phyloP scores from a whole-genome alignment of 2,329 filamentous ascomycete species.

The Botrytis squamosa region DNA sequence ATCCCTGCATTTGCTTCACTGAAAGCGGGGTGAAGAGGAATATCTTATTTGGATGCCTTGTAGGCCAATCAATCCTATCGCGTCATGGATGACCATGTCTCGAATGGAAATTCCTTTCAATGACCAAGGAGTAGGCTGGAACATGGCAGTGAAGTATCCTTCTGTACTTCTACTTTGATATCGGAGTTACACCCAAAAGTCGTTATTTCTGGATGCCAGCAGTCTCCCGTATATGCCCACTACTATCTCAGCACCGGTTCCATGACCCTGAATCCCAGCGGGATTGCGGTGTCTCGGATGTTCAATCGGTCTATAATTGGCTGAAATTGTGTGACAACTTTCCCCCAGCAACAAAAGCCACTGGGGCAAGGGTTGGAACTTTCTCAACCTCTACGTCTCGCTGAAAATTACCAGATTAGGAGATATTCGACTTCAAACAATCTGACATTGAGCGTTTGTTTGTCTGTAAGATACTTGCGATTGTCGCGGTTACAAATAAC shows the following conservation, averaged over 20 bases:
- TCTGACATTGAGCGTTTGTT: background rate
- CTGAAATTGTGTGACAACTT: background rate
- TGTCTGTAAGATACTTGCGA: background rate
- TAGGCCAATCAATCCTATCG: background rate
- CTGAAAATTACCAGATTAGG: constrained; percentile 1
- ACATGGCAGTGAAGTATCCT: background rate
- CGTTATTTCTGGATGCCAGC: background rate
- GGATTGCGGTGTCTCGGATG: background rate
- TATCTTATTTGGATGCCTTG: background rate
- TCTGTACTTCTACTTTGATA: background rate
- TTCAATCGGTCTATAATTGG: background rate
- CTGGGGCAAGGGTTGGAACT: background rate
- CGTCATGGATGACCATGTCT: background rate
- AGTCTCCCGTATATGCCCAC: too few species aligned
- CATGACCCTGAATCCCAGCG: background rate
- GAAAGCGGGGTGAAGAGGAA: background rate
- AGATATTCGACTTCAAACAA: background rate
- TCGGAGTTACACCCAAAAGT: background rate
- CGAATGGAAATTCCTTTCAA: background rate
- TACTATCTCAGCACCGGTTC: background rate
- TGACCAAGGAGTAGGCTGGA: background rate
- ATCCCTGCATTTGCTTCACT: background rate
- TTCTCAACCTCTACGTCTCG: background rate
- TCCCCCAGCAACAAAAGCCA: constrained; percentile 7
- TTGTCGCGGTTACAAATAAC: background rate